Conservation (phyloP, 1,139 yeast species). For the Geotrichum armillariae region DNA sequence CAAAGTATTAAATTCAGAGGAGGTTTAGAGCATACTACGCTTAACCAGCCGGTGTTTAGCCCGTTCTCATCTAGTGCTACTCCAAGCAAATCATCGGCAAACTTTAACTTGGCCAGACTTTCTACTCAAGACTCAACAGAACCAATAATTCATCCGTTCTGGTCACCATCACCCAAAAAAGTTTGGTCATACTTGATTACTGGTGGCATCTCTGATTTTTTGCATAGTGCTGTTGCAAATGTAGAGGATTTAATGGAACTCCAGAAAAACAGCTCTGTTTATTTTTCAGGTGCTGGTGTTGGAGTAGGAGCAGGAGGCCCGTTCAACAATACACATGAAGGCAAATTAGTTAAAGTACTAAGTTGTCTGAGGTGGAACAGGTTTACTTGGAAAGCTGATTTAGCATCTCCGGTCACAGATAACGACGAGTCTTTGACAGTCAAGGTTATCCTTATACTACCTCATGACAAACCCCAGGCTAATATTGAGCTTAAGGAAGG, state of each 20-base stretch:
- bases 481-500: constrained; percentile 6
- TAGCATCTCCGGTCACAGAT: background rate
- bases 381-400: constrained; percentile 15
- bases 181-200: constrained; percentile 9
- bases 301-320: too few species aligned
- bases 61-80: too few species aligned
- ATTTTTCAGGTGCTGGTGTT: constrained; percentile 4
- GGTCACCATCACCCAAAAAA: constrained; percentile 19
- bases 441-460: background rate
- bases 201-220: constrained; percentile 16
- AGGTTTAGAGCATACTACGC: too few species aligned
- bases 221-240: constrained; percentile 12
- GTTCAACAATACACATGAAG: background rate
- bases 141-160: constrained; percentile 12
- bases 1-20: too few species aligned
- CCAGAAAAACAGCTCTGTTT: constrained; percentile 5
- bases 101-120: too few species aligned
- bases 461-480: constrained; percentile 4
- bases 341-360: background rate
- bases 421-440: background rate
- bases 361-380: constrained; percentile 13
- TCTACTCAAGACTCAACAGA: too few species aligned
- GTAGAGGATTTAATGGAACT: constrained; percentile 14
- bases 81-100: too few species aligned
- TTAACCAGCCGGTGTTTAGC: too few species aligned